phyloP scores from a whole-genome alignment of 2,329 filamentous ascomycete species.

The Beauveria sp. region DNA sequence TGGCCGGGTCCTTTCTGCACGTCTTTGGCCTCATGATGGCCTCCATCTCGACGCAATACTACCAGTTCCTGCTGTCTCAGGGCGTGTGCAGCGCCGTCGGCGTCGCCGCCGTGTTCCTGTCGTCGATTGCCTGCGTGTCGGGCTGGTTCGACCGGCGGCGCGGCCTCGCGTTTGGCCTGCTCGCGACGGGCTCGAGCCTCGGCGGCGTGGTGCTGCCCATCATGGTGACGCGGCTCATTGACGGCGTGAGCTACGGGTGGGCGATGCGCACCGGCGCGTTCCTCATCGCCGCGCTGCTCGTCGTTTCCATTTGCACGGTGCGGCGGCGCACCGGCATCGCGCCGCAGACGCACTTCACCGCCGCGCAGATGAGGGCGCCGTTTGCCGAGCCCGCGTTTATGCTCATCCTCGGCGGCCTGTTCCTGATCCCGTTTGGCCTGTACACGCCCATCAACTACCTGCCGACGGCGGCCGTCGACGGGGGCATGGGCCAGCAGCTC shows the following conservation, averaged over 20 bases:
- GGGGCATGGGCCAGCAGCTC: constrained; percentile 15
- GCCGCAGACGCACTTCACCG: constrained; percentile 16
- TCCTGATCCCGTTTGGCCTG: constrained; percentile 23
- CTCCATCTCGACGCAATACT: constrained; percentile 6
- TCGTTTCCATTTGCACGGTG: constrained; percentile 6
- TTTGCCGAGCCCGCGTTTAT: constrained; percentile 20
- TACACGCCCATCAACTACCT: constrained; percentile 24
- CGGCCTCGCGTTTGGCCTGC: constrained; percentile 21
- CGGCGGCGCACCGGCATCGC: constrained; percentile 1
- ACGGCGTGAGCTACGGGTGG: constrained; percentile 23
- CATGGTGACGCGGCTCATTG: constrained; percentile 23
- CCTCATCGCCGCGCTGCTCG: constrained; percentile 22
- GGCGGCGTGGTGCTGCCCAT: constrained; percentile 29
- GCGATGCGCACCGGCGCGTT: constrained; percentile 24
- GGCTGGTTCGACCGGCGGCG: constrained; percentile 21
- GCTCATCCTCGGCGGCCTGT: constrained; percentile 18
- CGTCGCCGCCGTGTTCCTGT: constrained; percentile 19
- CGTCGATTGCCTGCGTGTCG: constrained; percentile 17
- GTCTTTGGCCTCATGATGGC: constrained; percentile 5
- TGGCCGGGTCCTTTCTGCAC: not conserved
- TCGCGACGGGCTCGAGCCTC: constrained; percentile 20
- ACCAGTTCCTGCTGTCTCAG: constrained; percentile 11
- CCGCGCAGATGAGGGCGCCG: constrained; percentile 22
- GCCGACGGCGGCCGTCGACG: constrained; percentile 13
- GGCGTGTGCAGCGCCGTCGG: constrained; percentile 17